Evolutionary conservation across 108 stramenopile species (phyloP).

Genomic region (Phaeodactylum tricornutum): DNA sequence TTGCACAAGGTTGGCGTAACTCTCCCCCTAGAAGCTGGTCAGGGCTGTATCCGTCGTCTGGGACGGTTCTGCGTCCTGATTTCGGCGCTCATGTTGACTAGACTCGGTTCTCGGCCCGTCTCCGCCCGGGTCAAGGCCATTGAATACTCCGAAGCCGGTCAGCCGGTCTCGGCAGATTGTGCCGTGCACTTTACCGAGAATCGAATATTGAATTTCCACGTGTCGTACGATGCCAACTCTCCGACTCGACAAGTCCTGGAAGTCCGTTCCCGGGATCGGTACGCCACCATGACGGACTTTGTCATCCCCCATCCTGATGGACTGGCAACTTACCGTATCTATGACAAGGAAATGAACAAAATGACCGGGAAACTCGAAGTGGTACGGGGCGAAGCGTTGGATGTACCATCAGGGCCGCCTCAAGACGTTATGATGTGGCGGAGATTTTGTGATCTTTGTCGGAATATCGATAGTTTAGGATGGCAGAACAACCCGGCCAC

Average conservation of each 20-base stretch:
- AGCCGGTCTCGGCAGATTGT: neutral
- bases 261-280: conserved; percentile 13
- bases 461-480: conserved; percentile 15
- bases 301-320: conserved; percentile 39
- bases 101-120: conserved; percentile 18
- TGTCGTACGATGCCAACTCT: conserved; percentile 13
- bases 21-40: conserved; percentile 28
- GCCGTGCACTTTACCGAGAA: conserved; percentile 6
- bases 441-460: conserved; percentile 17
- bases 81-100: conserved; percentile 34
- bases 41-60: conserved; percentile 57
- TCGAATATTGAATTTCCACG: conserved; percentile 17
- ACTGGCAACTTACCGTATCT: conserved; percentile 31
- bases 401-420: conserved; percentile 19
- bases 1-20: conserved; percentile 33
- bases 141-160: neutral
- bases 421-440: conserved; percentile 33
- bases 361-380: conserved; percentile 10
- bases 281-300: conserved; percentile 35
- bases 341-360: conserved; percentile 11
- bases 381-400: conserved; percentile 22
- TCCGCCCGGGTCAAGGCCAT: conserved; percentile 18
- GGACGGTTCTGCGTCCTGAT: conserved; percentile 47
- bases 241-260: conserved; percentile 28
- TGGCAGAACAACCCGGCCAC: conserved; percentile 19